Base-by-base conservation (phyloP, 768 basidiomycete species). In the Kwoniella sp. region DNA sequence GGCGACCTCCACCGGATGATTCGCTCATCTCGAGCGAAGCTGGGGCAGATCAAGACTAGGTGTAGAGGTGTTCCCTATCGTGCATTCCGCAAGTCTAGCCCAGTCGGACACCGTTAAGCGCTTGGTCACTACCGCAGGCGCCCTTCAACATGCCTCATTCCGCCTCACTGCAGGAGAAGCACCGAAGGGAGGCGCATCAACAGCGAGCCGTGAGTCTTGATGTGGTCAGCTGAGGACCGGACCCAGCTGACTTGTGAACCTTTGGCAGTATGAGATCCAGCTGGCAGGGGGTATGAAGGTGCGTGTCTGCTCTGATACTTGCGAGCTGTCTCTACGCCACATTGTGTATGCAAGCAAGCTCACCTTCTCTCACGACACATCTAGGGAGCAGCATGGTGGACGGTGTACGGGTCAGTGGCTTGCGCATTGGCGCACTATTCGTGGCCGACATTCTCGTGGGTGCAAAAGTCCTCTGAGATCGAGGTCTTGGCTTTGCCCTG, bases 391-490 rank as follows among this genome's bases (percentile, higher is more conserved):
- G 48, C 62, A 17, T 56, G 66, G 51, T 70, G 69, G 62, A 74
- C 73, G 5, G 53, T 66, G 2, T 71, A 69, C 42, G 68, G 70
- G 4, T 49, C 62, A 15, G 38, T 70, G 22, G 59, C 58, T 6
- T 60, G 61, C 43, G 62, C 61, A 3, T 33, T 70, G 17, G 69
- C 54, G 14, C 69, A 74, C 51, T 58, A 50, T n/a, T 56, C 65
- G n/a, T 71, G 62, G 58, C 73, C 73, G 3, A 25, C 56, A 8
- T 74, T 74, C 50, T 41, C 66, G 71, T 69, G 39, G 31, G 65
- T 56, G 32, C n/a, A 7, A 23, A 38, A 3, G 5, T 25, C 8
- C 25, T 43, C 14, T 15, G 31, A 32, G 31, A 8, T 32, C 31
- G 31, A 32, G n/a, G n/a, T 22, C 4, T 15, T 19, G n/a, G 38